Evolutionary conservation across 352 stramenopile genomes (phyloP), one percentile per base, ranked within the genome.

Genomic region (Poterioochromonas sp.): DNA sequence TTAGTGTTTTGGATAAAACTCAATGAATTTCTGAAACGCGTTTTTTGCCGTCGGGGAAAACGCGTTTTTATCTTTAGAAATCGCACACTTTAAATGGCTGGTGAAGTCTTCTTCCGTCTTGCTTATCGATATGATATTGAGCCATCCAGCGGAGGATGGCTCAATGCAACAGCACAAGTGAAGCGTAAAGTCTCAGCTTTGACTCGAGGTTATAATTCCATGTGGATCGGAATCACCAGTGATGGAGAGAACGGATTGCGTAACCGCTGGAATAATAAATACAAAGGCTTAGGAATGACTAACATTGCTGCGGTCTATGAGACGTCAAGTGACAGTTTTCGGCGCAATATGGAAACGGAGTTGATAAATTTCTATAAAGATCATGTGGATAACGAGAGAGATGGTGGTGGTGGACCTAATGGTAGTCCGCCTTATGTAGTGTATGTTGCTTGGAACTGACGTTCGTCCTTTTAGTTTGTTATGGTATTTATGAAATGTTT

Each of bases 121-220:
- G 44, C 44, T 53, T 53, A 53, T 53, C 44, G 44, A 20, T 53
- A 8, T 53, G 44, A 53, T 20, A 53, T 53, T 53, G 44, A 53
- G 44, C 44, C 8, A 20, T 53, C 8, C 44, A 53, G 44, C 20
- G 44, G 44, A 20, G 44, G 44, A 53, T 53, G 44, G 44, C 8
- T 53, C 20, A 20, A 53, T 53, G 8, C 8, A 53, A 20, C 44
- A 8, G 44, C 8, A 53, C 8, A 8, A 20, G 44, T 53, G 44
- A 53, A 53, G 44, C 44, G 44, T 53, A 53, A 53, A 53, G 20
- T 53, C 44, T 53, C 44, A 53, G 44, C 44, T 53, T 53, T 53
- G 44, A 53, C 44, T 53, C 44, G 44, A 20, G 44, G 20, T 20
- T 53, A 53, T 53, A 53, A 53, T 53, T 53, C 44, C 20, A 53